Base-by-base conservation (phyloP, 805 yeast genomes). In the Saccharomyces mikatae region DNA sequence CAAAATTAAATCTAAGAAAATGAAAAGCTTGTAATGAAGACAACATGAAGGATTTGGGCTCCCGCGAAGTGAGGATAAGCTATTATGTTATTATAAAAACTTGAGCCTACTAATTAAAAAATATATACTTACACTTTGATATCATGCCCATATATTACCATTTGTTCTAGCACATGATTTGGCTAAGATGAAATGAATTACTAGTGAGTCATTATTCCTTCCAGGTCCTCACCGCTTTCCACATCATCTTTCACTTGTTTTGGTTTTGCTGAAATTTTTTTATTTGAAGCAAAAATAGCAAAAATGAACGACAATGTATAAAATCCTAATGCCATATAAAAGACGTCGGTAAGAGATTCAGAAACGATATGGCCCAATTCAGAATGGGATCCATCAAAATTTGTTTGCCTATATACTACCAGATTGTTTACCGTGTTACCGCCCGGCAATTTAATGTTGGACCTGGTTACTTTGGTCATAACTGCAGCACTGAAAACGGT, bases 401-500 rank as follows among this genome's bases (percentile, higher is more conserved):
- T 52, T 6, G 50, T 36, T 5, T 53, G 54, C 46, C 68, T 60
- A 54, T 58, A 61, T 3, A 52, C 50, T 17, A 66, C 56, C 24
- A 64, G 26, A 9, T 57, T 62, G 49, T 66, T 58, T 2, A 58
- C 56, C 9, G 52, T 60, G 51, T 52, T 49, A 26, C 50, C 54
- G 22, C 50, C 56, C 4, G 55, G 53, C 1, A 52, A 13, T 2
- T 46, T 36, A 24, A 58, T 47, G 8, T 49, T 31, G 3, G 49
- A 11, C 17, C 50, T 46, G 9, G 46, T 44, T 27, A 63, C 46
- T 48, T 59, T 58, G 46, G 57, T 57, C 41, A 57, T 21, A 2
- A 60, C 54, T 11, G 65, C 58, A 5, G 59, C 56, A 29, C 61
- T 54, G 55, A 66, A 66, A 24, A 63, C 59, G 6, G 62, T 60